Evolutionary conservation across 805 yeast genomes (phyloP), one percentile per base, ranked within the genome.

Genomic region (Saccharomycopsis fibuligera): DNA sequence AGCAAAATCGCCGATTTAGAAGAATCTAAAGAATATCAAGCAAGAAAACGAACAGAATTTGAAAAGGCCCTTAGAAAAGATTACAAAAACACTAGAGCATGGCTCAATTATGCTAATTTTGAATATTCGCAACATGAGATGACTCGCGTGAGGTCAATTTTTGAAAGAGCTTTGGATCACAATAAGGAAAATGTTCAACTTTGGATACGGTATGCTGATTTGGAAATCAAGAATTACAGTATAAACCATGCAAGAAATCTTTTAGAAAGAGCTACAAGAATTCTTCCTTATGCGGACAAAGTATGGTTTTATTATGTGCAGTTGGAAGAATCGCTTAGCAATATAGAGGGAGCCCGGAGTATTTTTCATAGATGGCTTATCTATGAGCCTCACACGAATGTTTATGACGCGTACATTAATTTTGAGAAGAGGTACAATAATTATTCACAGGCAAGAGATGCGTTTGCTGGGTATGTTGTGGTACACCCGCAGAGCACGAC

Each of bases 41-140:
- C 83, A 23, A 69, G 89, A 23, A 87, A 85, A 57, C 69, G 99
- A 52, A 74, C 76, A 30, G 96, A 86, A 56, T 91, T 72, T 61
- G 98, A 93, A 65, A 81, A 81, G 56, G 95, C 90, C n/a, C 66
- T 93, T 46, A 78, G 93, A 57, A 75, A 93, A 56, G 91, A 91
- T 61, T 68, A 96, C 51, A 75, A 83, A 31, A 89, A 88, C 59
- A 72, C 76, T 58, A 83, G 87, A 1, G 96, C 89, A 61, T 93
- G 98, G 96, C 73, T 87, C 61, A 70, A 96, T 48, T 93, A 91
- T 63, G 98, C 96, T 0, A 76, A 75, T 50, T 87, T 89, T 77
- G 99, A 91, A 64, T 62, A 81, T 3, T 84, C 83, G 4, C 91
- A 86, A 57, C 83, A 79, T 51, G 96, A 91, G 59, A 72, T 76